Conservation (phyloP, 805 yeast species). For the Hanseniaspora nectarophila region DNA sequence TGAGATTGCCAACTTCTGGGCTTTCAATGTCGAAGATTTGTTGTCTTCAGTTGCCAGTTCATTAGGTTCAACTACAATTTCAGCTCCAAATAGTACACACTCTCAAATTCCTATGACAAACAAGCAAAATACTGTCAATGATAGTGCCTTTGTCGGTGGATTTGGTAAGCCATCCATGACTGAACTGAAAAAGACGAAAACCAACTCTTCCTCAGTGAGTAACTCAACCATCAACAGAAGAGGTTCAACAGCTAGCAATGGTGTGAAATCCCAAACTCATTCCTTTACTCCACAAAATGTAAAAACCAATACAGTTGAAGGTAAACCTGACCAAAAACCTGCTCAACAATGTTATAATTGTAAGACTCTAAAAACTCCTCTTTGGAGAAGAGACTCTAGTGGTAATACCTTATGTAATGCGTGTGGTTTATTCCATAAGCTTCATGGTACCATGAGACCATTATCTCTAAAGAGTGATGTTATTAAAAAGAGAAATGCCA, state of each 20-base stretch:
- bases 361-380: slow-evolving; percentile 81
- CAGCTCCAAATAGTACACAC: slow-evolving; percentile 26
- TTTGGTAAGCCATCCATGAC: slow-evolving; percentile 10
- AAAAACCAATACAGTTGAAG: not conserved
- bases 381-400: slow-evolving; percentile 87
- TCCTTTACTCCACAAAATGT: slow-evolving; percentile 9
- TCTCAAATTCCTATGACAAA: not conserved
- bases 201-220: not conserved
- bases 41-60: slow-evolving; percentile 29
- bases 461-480: slow-evolving; percentile 83
- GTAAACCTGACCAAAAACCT: slow-evolving; percentile 20
- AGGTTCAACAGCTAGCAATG: slow-evolving; percentile 1
- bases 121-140: not conserved
- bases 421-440: slow-evolving; percentile 81
- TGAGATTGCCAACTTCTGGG: slow-evolving; percentile 33
- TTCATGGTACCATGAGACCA: slow-evolving; percentile 94
- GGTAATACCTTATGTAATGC: slow-evolving; percentile 94
- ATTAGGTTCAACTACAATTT: slow-evolving; percentile 28
- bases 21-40: slow-evolving; percentile 29
- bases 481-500: slow-evolving; percentile 59
- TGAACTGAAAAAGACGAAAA: not conserved
- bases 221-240: slow-evolving; percentile 1
- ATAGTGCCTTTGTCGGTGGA: slow-evolving; percentile 7
- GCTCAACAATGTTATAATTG: slow-evolving; percentile 67
- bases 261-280: slow-evolving; percentile 9